Evolutionary conservation across 257 asterid genomes (phyloP), one percentile per base, ranked within the genome.

Genomic region (Mentha longifolia): DNA sequence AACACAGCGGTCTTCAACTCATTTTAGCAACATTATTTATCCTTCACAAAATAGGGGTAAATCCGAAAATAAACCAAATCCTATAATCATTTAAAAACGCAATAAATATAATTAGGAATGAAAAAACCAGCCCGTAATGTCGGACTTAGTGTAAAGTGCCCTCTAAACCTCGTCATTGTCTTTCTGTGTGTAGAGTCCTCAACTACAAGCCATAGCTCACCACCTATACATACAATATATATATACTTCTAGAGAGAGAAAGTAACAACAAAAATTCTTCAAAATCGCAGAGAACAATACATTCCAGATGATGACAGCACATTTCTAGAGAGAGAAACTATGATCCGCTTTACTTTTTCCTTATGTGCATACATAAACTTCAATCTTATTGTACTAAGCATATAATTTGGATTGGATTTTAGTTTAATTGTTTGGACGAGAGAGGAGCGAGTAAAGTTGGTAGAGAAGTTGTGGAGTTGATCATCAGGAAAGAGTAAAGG

Each of bases 101-200:
- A 64, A 49, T 30, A 35, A 72, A 54, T 42, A 68, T 22, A 70
- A 76, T 52, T 49, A 66, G 65, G 68, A 50, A 60, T 33, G 37
- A 25, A 19, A 71, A 60, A 55, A 58, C 43, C 68, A 66, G 77
- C 66, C 71, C 56, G 52, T 75, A 75, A 75, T 78, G 77, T 76
- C 83, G 83, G 78, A 49, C 72, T 72, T 78, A 72, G 81, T 75
- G 83, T 72, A 68, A 81, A 78, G 83, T 39, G 78, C 70, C 68
- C 71, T 63, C 7, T 74, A 71, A 33, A 67, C 46, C 72, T 57
- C 65, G 54, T 57, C 47, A 57, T 46, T 30, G 68, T 75, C 51
- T 58, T 31, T n/a, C 70, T 65, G 54, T 49, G 80, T 74, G 71
- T 0, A 74, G 65, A 30, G 68, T 70, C 78, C 84, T 72, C 71